Conservation (phyloP, 2,329 filamentous ascomycete genomes). For the Penicillium sp. region DNA sequence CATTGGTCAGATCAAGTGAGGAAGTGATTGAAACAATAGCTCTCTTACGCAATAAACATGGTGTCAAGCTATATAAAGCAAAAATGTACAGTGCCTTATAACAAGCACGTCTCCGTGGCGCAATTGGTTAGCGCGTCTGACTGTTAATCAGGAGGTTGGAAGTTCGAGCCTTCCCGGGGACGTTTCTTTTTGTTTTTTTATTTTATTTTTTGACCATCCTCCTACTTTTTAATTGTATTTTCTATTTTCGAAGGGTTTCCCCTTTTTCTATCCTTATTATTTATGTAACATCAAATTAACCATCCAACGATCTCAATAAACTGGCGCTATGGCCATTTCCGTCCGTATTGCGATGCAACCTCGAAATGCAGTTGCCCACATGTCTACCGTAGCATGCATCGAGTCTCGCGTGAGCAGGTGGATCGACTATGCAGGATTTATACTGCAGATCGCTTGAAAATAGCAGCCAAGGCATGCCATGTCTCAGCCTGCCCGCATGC, state of each 20-base stretch:
- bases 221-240: too few relatives aligned
- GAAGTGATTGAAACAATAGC: too few relatives aligned
- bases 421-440: conserved; percentile 1
- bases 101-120: conserved; percentile 26
- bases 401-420: conserved; percentile 4
- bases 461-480: conserved; percentile 9
- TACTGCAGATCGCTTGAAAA: not conserved
- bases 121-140: conserved; percentile 32
- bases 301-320: not conserved
- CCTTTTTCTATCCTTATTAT: too few relatives aligned
- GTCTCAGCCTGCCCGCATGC: conserved; percentile 18
- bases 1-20: too few relatives aligned
- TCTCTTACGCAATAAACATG: too few relatives aligned
- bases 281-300: too few relatives aligned
- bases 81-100: not conserved
- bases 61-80: too few relatives aligned
- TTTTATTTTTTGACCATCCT: too few relatives aligned
- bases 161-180: conserved; percentile 46
- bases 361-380: conserved; percentile 4
- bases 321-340: conserved; percentile 1
- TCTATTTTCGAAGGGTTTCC: too few relatives aligned
- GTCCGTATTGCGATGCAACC: conserved; percentile 15
- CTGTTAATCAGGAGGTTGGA: conserved; percentile 38
- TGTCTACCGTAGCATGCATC: conserved; percentile 7
- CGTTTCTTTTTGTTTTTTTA: conserved; percentile 24